These are phyloP conservation scores for Acanthamoeba culbertsoni DNA, from an alignment of 208 protist species.

Conservation along the genomic window DNA sequence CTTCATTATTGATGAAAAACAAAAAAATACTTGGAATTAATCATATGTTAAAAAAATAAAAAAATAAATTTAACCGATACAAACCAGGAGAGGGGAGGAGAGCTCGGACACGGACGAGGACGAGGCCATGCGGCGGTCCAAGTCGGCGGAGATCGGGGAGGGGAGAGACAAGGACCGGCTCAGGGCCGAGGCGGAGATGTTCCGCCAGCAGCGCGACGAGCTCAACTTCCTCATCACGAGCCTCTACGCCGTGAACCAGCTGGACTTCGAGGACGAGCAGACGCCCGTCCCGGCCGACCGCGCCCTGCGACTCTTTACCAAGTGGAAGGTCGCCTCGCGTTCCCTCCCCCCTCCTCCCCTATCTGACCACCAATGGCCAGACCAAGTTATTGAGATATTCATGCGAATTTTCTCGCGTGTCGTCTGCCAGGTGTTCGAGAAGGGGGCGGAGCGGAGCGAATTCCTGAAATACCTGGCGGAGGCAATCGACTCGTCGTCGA, in stretches of 20 bases:
- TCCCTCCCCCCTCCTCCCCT: no score
- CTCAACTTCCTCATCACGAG: constrained; percentile 37
- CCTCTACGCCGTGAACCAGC: constrained; percentile 8
- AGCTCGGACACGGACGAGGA: neutral
- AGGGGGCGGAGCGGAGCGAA: neutral
- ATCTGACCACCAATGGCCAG: no score
- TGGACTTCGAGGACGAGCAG: neutral
- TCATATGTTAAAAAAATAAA: no score
- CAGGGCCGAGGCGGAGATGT: neutral
- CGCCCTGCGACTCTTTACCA: neutral
- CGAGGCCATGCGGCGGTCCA: neutral
- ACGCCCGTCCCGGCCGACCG: neutral
- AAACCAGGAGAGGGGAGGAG: neutral
- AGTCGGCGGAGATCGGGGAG: neutral
- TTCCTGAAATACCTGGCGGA: neutral
- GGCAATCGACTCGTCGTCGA: neutral
- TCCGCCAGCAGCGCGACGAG: constrained; percentile 3
- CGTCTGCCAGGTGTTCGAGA: constrained; percentile 26
- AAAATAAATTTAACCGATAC: no score
- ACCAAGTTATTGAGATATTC: no score
- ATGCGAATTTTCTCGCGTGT: no score
- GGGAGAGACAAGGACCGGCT: neutral
- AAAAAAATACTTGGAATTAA: no score
- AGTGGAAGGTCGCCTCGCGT: neutral
- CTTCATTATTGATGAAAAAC: no score